Conservation (phyloP, 805 yeast species). For the Candida oleophila region DNA sequence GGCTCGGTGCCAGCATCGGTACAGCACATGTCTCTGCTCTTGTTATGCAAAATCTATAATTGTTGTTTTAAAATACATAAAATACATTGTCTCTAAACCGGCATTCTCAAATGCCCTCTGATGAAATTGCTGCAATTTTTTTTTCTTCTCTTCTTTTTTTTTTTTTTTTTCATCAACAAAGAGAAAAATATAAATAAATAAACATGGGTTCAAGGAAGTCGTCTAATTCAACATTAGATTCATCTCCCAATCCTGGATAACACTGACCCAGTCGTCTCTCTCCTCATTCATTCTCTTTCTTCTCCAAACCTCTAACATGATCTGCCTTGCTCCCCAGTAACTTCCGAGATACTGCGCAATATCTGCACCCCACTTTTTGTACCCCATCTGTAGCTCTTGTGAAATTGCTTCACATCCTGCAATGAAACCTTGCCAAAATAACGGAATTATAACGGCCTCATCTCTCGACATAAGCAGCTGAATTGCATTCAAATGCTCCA, state of each 20-base stretch:
- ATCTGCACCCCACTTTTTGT: slow-evolving; percentile 71
- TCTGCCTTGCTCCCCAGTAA: slow-evolving; percentile 83
- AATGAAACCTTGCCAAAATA: slow-evolving; percentile 87
- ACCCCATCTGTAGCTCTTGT: slow-evolving; percentile 57
- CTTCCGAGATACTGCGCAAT: slow-evolving; percentile 60
- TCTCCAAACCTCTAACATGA: slow-evolving; percentile 84
- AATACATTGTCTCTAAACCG: too few species aligned
- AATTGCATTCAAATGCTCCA: slow-evolving; percentile 62
- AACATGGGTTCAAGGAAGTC: too few species aligned
- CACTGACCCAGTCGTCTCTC: slow-evolving; percentile 74
- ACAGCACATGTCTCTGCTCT: too few species aligned
- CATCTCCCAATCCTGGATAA: slow-evolving; percentile 81
- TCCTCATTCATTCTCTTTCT: slow-evolving; percentile 59
- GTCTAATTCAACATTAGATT: slow-evolving; percentile 64
- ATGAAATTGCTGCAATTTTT: too few species aligned
- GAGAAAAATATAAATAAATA: too few species aligned
- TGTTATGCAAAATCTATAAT: too few species aligned
- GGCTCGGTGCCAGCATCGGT: too few species aligned
- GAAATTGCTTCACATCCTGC: slow-evolving; percentile 80
- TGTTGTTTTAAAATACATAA: too few species aligned
- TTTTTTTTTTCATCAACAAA: too few species aligned
- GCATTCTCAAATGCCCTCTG: too few species aligned
- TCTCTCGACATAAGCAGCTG: slow-evolving; percentile 56
- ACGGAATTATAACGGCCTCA: slow-evolving; percentile 64
- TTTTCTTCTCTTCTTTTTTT: too few species aligned